A percentile compares a stretch with the other conserved stretches of the same genome.
These are phyloP conservation scores for Chaetomium olivaceum DNA, from an alignment of 2,329 filamentous ascomycete species.

Conservation along the genomic window DNA sequence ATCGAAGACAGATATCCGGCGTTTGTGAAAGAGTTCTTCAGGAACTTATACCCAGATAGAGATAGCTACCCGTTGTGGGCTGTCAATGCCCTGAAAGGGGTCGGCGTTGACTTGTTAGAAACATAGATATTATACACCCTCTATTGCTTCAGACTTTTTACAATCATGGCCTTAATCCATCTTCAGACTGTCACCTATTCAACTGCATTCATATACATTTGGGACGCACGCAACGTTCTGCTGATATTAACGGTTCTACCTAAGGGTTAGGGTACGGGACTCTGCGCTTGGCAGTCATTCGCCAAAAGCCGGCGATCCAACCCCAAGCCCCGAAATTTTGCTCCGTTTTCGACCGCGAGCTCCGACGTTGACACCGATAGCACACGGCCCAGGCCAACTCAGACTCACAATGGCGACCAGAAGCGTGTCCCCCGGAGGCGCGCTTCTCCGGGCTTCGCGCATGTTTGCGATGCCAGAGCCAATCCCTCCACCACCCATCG, in stretches of 20 bases:
- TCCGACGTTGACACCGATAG: slow-evolving; percentile 15
- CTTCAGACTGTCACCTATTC: background rate
- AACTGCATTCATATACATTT: background rate
- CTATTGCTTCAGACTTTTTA: background rate
- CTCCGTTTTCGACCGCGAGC: slow-evolving; percentile 16
- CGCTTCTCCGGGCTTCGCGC: slow-evolving; percentile 80
- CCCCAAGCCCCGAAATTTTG: slow-evolving; percentile 31
- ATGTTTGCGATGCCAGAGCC: slow-evolving; percentile 84
- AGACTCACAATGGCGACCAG: slow-evolving; percentile 35
- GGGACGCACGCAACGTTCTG: too few relatives aligned
- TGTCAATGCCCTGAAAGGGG: slow-evolving; percentile 71
- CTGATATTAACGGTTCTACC: background rate
- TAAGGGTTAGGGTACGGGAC: slow-evolving; percentile 29
- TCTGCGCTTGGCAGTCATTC: slow-evolving; percentile 7
- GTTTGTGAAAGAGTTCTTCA: slow-evolving; percentile 79
- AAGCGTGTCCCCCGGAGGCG: slow-evolving; percentile 59
- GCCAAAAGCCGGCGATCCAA: slow-evolving; percentile 5
- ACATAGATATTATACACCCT: slow-evolving; percentile 23
- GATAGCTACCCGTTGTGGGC: slow-evolving; percentile 79
- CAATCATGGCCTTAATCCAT: too few relatives aligned
- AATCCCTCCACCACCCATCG: slow-evolving; percentile 61
- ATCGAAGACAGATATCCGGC: slow-evolving; percentile 77
- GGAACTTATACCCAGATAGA: slow-evolving; percentile 66
- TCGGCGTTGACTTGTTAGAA: slow-evolving; percentile 73
- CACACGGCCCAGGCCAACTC: slow-evolving; percentile 14